phyloP scores from a whole-genome alignment of 768 basidiomycete genomes.

The Lactifluus pinguis region DNA sequence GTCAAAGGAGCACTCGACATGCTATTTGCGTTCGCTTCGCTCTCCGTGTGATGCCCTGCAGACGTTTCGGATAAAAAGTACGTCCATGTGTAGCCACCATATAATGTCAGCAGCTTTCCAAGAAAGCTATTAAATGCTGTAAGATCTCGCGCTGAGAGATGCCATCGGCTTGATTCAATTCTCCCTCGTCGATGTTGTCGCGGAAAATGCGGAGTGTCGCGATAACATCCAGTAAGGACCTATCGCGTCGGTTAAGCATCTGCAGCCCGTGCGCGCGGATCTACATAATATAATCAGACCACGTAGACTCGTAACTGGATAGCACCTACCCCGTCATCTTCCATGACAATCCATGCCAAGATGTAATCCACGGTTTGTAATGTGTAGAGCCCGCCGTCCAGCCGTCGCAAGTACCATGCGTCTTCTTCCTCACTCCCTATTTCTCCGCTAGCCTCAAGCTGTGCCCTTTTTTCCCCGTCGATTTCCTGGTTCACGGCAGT shows the following conservation, averaged over 20 bases:
- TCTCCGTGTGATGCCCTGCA: slow-evolving; percentile 21
- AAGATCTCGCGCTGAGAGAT: slow-evolving; percentile 61
- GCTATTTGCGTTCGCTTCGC: slow-evolving; percentile 58
- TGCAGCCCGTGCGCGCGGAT: slow-evolving; percentile 65
- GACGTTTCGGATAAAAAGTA: slow-evolving; percentile 19
- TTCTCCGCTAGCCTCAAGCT: slow-evolving; percentile 48
- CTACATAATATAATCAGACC: slow-evolving; percentile 32
- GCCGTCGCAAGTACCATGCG: slow-evolving; percentile 71
- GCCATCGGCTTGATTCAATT: slow-evolving; percentile 28
- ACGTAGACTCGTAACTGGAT: neutral
- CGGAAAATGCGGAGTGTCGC: slow-evolving; percentile 61
- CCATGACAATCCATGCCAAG: slow-evolving; percentile 92
- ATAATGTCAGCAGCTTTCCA: slow-evolving; percentile 32
- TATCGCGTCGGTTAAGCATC: slow-evolving; percentile 67
- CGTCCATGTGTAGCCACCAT: neutral
- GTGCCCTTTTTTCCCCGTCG: slow-evolving; percentile 56
- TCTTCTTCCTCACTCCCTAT: slow-evolving; percentile 57
- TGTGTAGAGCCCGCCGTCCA: slow-evolving; percentile 83
- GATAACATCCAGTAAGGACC: slow-evolving; percentile 62
- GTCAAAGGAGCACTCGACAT: slow-evolving; percentile 85
- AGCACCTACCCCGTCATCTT: slow-evolving; percentile 85
- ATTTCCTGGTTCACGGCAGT: slow-evolving; percentile 57
- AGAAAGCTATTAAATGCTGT: slow-evolving; percentile 54
- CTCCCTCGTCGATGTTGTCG: slow-evolving; percentile 60
- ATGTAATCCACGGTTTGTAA: slow-evolving; percentile 92